Conservation (phyloP, 768 basidiomycete species). For the Trametes cingulata region DNA sequence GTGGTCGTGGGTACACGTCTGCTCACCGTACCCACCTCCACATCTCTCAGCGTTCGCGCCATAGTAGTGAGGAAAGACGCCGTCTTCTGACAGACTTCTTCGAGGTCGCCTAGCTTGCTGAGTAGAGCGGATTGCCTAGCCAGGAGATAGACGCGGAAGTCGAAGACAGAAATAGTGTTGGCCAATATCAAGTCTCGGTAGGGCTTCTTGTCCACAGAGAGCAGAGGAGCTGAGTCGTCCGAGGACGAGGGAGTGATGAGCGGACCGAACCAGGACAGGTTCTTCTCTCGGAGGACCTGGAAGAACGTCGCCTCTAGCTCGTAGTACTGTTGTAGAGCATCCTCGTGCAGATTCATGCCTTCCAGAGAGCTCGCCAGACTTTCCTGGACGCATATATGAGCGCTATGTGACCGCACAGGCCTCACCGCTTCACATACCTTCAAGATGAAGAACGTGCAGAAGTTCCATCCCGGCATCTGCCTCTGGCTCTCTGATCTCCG, state of each 20-base stretch:
- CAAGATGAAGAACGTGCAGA: constrained; percentile 93
- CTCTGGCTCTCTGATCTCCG: constrained; percentile 86
- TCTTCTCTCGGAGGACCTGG: constrained; percentile 72
- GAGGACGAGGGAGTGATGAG: constrained; percentile 67
- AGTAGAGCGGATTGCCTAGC: constrained; percentile 81
- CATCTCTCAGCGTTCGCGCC: constrained; percentile 70
- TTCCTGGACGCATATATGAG: constrained; percentile 57
- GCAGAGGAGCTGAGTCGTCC: constrained; percentile 80
- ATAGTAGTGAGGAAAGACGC: constrained; percentile 76
- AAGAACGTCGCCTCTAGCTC: constrained; percentile 88
- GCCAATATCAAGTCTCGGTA: constrained; percentile 88
- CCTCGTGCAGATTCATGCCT: constrained; percentile 85
- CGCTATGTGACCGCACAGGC: background rate
- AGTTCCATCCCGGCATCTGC: constrained; percentile 97
- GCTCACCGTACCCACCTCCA: constrained; percentile 53
- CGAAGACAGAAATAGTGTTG: constrained; percentile 91
- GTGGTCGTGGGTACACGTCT: background rate
- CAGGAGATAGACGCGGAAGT: constrained; percentile 89
- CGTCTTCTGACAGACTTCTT: constrained; percentile 71
- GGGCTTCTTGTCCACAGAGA: constrained; percentile 78
- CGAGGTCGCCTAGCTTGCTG: constrained; percentile 63
- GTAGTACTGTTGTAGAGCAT: constrained; percentile 85
- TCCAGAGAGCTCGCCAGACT: constrained; percentile 91
- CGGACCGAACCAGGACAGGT: constrained; percentile 90
- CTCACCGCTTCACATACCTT: constrained; percentile 57